phyloP scores from a whole-genome alignment of 2,329 filamentous ascomycete genomes.

The Dothideomycetidae sp. region DNA sequence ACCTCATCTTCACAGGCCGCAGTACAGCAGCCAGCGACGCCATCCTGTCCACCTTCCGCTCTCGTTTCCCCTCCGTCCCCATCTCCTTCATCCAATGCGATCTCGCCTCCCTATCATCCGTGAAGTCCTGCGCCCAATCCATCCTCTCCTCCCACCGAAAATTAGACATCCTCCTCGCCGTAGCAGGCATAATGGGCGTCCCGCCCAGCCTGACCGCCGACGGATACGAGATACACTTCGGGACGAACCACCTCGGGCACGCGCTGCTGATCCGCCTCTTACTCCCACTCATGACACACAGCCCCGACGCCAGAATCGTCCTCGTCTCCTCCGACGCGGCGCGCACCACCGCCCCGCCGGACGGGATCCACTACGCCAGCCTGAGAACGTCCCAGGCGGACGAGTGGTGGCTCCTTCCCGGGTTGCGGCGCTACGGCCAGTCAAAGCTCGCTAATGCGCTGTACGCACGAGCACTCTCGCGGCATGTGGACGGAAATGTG shows the following conservation, averaged over 20 bases:
- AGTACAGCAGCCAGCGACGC: constrained; percentile 29
- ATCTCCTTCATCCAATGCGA: constrained; percentile 36
- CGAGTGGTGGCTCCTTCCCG: too few species aligned
- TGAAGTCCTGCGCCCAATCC: constrained; percentile 30
- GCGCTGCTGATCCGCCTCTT: constrained; percentile 15
- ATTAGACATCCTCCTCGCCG: constrained; percentile 19
- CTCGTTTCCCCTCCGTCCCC: constrained; percentile 21
- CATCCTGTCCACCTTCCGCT: constrained; percentile 27
- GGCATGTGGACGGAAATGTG: constrained; percentile 22
- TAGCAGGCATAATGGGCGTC: constrained; percentile 16
- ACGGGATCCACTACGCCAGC: constrained; percentile 14
- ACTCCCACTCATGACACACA: constrained; percentile 8
- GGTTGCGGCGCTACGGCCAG: constrained; percentile 25
- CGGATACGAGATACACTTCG: constrained; percentile 18
- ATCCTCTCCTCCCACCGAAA: constrained; percentile 22
- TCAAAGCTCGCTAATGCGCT: constrained; percentile 35
- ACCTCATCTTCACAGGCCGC: constrained; percentile 41
- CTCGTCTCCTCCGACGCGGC: constrained; percentile 10
- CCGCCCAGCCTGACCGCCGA: constrained; percentile 14
- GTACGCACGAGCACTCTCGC: constrained; percentile 27
- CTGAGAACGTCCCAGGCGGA: constrained; percentile 13
- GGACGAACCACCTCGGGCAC: constrained; percentile 20
- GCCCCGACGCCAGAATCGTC: constrained; percentile 11
- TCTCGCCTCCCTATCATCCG: constrained; percentile 35
- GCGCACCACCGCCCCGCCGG: constrained; percentile 8